Conservation (phyloP, 257 asterid genomes). For the Mentha longifolia region DNA sequence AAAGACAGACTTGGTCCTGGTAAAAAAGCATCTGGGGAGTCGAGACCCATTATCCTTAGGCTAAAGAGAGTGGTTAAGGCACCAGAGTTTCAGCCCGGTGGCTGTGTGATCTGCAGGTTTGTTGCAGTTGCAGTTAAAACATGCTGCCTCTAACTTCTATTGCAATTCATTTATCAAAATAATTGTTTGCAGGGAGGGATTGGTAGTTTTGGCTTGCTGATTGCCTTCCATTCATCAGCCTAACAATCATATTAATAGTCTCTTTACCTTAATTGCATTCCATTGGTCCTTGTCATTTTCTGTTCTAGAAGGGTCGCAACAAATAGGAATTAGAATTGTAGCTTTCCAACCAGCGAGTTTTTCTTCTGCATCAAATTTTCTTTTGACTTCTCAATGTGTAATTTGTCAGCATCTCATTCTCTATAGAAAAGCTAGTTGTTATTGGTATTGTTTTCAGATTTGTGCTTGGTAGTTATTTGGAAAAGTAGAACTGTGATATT, state of each 20-base stretch:
- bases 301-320: slow-evolving; percentile 13
- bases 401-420: background rate
- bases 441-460: background rate
- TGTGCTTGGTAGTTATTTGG: background rate
- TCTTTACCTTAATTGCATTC: background rate
- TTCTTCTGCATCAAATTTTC: slow-evolving; percentile 11
- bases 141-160: background rate
- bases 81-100: slow-evolving; percentile 88
- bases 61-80: slow-evolving; percentile 87
- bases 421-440: slow-evolving; percentile 6
- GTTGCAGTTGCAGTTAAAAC: slow-evolving; percentile 31
- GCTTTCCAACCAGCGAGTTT: slow-evolving; percentile 8
- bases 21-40: slow-evolving; percentile 64
- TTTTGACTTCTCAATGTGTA: background rate
- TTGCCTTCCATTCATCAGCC: background rate
- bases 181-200: slow-evolving; percentile 5
- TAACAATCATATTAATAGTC: background rate
- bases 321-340: background rate
- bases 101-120: slow-evolving; percentile 98
- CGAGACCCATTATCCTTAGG: slow-evolving; percentile 66
- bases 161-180: slow-evolving; percentile 7
- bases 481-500: background rate
- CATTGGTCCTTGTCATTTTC: slow-evolving; percentile 6
- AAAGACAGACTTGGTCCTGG: slow-evolving; percentile 66
- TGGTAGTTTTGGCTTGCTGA: slow-evolving; percentile 10